Evolutionary conservation across 345 rosid genomes (phyloP), one percentile per base, ranked within the genome.

Genomic region (Brassica carinata): DNA sequence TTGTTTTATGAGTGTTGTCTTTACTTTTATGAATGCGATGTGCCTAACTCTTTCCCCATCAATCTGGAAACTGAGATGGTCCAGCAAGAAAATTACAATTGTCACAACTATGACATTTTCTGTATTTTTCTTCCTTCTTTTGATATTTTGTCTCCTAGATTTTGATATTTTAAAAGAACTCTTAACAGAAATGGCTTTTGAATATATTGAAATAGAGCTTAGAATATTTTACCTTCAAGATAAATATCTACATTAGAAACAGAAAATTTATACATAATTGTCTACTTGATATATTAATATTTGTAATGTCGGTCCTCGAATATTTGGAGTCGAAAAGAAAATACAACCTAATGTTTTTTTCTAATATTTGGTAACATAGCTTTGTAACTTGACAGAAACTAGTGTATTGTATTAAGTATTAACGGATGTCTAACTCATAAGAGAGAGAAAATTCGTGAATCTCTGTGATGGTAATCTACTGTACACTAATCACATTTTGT

Each of bases 1-100:
- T 73, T 79, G 82, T 8, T 43, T 73, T 73, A 6, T 67, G 82
- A 79, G 82, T 43, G 64, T 79, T 79, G 78, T 79, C 73, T 43
- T 13, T 79, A 73, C 74, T 59, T 77, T 73, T 23, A 30, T 59
- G 78, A 79, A 79, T 67, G 82, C 17, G 82, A 73, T 73, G 78
- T 73, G 82, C 57, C 64, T 67, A 58, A 67, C 74, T 58, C 73
- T 57, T 40, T 67, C 73, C 73, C 78, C 53, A 57, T 67, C 64
- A 40, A 67, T 73, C 67, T 79, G 78, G 69, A 79, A 5, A 55
- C 18, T 27, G 57, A 78, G 14, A 61, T 36, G 65, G 61, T 58
- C 73, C 73, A 57, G 19, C 67, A 8, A 79, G 51, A 57, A 66
- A 13, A 43, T 73, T 73, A 73, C 78, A 73, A 58, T 18, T 48